Evolutionary conservation across 495 filamentous ascomycete genomes (phyloP).

Genomic region (Aspergillus bertholletiae): DNA sequence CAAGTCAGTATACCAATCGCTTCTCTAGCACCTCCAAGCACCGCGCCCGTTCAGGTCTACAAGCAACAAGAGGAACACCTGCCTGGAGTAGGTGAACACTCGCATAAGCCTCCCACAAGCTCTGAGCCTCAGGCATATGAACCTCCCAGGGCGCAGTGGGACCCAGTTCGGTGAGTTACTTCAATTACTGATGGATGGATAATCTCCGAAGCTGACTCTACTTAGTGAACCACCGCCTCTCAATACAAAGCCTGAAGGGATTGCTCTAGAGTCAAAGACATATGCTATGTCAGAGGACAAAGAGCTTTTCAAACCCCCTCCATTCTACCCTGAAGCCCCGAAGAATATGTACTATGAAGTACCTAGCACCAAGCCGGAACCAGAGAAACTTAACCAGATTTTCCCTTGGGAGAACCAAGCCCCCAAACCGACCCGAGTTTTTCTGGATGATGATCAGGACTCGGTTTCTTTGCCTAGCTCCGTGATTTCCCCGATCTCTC

Average conservation of each 20-base stretch:
- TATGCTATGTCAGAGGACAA: conserved; percentile 75
- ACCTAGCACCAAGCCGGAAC: conserved; percentile 55
- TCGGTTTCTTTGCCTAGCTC: conserved; percentile 11
- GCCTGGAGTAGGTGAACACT: conserved; percentile 19
- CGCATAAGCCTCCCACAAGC: conserved; percentile 30
- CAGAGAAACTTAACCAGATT: conserved; percentile 57
- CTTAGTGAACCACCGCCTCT: conserved; percentile 68
- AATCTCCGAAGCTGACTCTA: conserved; percentile 19
- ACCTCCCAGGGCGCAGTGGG: conserved; percentile 60
- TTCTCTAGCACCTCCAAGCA: conserved; percentile 1
- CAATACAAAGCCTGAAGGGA: conserved; percentile 73
- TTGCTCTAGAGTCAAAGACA: conserved; percentile 64
- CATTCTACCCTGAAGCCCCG: conserved; percentile 75
- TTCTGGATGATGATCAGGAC: conserved; percentile 50
- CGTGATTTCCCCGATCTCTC: conserved; percentile 19
- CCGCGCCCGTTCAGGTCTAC: conserved; percentile 12
- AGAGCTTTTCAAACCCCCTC: conserved; percentile 68
- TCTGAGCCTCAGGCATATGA: conserved; percentile 37
- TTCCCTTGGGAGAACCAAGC: conserved; percentile 82
- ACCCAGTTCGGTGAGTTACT: conserved; percentile 56
- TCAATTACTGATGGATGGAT: neutral
- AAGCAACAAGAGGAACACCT: conserved; percentile 37
- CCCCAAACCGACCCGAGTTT: conserved; percentile 68
- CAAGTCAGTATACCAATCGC: conserved; percentile 2
- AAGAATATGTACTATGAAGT: conserved; percentile 82